Conservation (phyloP, 2,329 filamentous ascomycete genomes). For the Pseudogymnoascus sp. region DNA sequence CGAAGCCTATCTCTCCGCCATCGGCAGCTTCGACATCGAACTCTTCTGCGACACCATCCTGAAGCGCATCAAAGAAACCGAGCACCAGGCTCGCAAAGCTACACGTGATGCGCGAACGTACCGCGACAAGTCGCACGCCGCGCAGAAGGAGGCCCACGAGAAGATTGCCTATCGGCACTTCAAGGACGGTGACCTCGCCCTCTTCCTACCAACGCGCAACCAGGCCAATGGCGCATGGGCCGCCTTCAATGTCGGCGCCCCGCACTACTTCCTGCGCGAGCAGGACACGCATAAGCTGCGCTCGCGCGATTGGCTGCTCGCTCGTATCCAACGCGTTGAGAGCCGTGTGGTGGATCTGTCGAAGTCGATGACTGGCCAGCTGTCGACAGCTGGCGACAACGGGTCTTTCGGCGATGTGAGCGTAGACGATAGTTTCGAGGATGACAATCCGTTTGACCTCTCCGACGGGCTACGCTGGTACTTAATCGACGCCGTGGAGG, state of each 20-base stretch:
- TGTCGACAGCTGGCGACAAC: conserved; percentile 30
- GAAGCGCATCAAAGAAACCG: conserved; percentile 86
- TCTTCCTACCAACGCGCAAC: conserved; percentile 91
- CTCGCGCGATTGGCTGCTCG: conserved; percentile 90
- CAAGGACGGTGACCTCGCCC: conserved; percentile 88
- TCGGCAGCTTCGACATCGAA: conserved; percentile 76
- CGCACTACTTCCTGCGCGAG: conserved; percentile 93
- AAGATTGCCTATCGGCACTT: conserved; percentile 96
- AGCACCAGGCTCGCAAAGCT: conserved; percentile 87
- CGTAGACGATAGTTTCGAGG: conserved; percentile 55
- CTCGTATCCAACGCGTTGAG: conserved; percentile 83
- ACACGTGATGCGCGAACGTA: conserved; percentile 82
- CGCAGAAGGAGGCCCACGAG: conserved; percentile 80
- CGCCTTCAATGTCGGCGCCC: conserved; percentile 94
- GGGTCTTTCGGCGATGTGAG: conserved; percentile 42
- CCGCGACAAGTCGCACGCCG: conserved; percentile 72
- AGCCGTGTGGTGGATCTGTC: conserved; percentile 90
- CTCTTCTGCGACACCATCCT: conserved; percentile 76
- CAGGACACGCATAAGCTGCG: conserved; percentile 80
- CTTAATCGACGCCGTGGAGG: conserved; percentile 84
- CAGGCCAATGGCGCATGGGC: conserved; percentile 94
- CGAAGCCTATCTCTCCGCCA: conserved; percentile 60
- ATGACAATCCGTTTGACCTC: conserved; percentile 94
- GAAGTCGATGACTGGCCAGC: conserved; percentile 49
- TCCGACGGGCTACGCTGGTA: conserved; percentile 96